Evolutionary conservation across 495 filamentous ascomycete genomes (phyloP).

Genomic region (Daldinia grandis): DNA sequence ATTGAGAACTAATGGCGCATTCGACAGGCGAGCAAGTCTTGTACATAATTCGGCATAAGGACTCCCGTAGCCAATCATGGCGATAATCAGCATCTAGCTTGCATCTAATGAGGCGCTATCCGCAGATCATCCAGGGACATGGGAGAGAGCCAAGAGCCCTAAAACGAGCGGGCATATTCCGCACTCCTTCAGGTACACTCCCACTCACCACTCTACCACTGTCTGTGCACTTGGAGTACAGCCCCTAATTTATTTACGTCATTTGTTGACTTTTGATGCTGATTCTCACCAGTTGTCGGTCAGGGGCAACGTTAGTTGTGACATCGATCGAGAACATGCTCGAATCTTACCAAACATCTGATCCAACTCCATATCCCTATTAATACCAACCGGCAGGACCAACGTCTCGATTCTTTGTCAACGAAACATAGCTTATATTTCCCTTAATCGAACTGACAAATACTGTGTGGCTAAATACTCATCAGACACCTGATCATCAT

Average conservation of each 20-base stretch:
- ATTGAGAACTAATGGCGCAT: background rate
- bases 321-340: background rate
- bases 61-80: background rate
- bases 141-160: conserved; percentile 3
- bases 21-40: background rate
- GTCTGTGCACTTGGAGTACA: background rate
- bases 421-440: background rate
- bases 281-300: background rate
- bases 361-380: background rate
- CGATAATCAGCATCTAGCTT: conserved; percentile 3
- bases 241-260: background rate
- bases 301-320: background rate
- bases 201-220: too few species aligned
- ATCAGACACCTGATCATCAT: background rate
- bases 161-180: background rate
- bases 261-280: background rate
- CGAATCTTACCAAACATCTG: background rate
- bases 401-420: background rate
- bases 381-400: background rate
- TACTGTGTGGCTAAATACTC: too few species aligned
- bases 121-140: conserved; percentile 15
- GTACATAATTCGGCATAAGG: background rate
- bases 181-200: background rate
- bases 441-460: background rate
- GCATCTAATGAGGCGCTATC: conserved; percentile 1